Evolutionary conservation across 2,329 filamentous ascomycete species (phyloP).

Genomic region (Curvularia sp.): DNA sequence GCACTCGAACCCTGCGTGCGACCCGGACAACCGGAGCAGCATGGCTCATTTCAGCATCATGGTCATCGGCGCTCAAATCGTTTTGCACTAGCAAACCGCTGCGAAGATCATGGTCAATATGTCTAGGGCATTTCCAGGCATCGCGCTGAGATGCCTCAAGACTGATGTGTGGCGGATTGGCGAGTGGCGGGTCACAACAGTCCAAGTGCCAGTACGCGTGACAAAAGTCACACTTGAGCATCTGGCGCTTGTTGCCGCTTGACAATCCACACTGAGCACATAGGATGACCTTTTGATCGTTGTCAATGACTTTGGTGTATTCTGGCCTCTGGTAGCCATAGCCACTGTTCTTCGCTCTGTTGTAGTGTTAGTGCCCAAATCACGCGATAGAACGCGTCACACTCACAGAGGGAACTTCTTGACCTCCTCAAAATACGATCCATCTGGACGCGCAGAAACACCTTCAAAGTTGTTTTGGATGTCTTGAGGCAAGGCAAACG

Average conservation of each 20-base stretch:
- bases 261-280: conserved; percentile 78
- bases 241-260: conserved; percentile 69
- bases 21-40: conserved; percentile 37
- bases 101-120: conserved; percentile 76
- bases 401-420: conserved; percentile 66
- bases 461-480: conserved; percentile 81
- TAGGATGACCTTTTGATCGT: conserved; percentile 75
- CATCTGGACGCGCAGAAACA: conserved; percentile 76
- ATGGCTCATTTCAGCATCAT: conserved; percentile 43
- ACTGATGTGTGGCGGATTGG: conserved; percentile 71
- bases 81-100: conserved; percentile 44
- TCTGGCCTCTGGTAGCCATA: conserved; percentile 53
- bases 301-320: conserved; percentile 70
- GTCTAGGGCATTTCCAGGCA: conserved; percentile 88
- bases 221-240: conserved; percentile 88
- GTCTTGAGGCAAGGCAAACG: conserved; percentile 72
- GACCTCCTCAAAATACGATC: conserved; percentile 78
- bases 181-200: conserved; percentile 84
- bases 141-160: conserved; percentile 63
- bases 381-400: conserved; percentile 37
- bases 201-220: conserved; percentile 88
- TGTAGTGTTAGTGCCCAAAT: conserved; percentile 36
- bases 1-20: conserved; percentile 57
- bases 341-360: conserved; percentile 49
- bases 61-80: conserved; percentile 40